A percentile compares a stretch with the other conserved stretches of the same genome.
Conservation (phyloP, 305 asterid species). For the Plantago lanceolata region DNA sequence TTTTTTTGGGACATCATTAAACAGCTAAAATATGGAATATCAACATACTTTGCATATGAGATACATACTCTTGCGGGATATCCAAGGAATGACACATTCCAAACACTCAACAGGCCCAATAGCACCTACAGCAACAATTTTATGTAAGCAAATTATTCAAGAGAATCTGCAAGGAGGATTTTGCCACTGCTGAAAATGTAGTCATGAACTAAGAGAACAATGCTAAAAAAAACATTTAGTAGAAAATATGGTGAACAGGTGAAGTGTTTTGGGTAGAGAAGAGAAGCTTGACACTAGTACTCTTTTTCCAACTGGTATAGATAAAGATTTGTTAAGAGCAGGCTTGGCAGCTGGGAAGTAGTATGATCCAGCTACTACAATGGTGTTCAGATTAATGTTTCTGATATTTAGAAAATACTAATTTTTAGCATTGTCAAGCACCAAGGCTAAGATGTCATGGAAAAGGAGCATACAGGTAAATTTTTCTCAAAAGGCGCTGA, state of each 20-base stretch:
- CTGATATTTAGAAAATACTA: slow-evolving; percentile 8
- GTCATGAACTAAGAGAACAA: slow-evolving; percentile 6
- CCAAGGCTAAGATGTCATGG: slow-evolving; percentile 22
- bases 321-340: neutral
- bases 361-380: neutral
- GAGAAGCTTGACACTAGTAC: neutral
- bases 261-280: neutral
- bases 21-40: slow-evolving; percentile 13
- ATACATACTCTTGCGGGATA: slow-evolving; percentile 92
- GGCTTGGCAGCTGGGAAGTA: neutral
- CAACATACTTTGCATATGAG: slow-evolving; percentile 23
- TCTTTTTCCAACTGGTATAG: slow-evolving; percentile 10
- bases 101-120: slow-evolving; percentile 87
- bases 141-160: slow-evolving; percentile 17
- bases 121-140: slow-evolving; percentile 59
- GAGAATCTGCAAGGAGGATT: slow-evolving; percentile 2
- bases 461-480: slow-evolving; percentile 63
- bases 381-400: too few relatives aligned
- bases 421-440: slow-evolving; percentile 8
- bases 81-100: slow-evolving; percentile 96
- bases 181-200: slow-evolving; percentile 17
- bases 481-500: slow-evolving; percentile 79
- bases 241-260: neutral
- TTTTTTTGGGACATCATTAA: slow-evolving; percentile 21
- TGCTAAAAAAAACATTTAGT: neutral